Evolutionary conservation across 345 rosid species (phyloP).

Genomic region (Abelmoschus esculentus): DNA sequence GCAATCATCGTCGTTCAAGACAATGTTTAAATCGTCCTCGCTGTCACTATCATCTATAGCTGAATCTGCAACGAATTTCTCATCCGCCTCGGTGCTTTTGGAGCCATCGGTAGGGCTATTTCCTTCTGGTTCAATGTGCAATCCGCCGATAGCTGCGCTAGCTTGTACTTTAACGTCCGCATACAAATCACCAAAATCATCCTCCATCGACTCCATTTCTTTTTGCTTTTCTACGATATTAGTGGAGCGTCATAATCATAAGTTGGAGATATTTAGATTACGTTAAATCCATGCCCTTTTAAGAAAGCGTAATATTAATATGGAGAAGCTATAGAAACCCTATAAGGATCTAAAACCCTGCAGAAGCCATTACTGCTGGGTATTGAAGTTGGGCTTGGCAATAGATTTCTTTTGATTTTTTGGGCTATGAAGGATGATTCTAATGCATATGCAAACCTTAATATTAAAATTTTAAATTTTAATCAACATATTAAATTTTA

Average conservation of each 20-base stretch:
- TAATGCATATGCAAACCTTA: too few species aligned
- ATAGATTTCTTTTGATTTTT: neutral
- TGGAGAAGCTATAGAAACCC: neutral
- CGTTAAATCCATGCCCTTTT: neutral
- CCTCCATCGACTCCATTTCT: conserved; percentile 10
- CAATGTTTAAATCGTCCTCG: conserved; percentile 62
- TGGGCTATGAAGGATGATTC: too few species aligned
- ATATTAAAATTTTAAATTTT: too few species aligned
- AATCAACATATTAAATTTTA: too few species aligned
- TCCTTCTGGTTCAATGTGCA: conserved; percentile 18
- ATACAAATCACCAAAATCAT: conserved; percentile 62
- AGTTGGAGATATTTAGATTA: neutral
- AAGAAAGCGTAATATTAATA: neutral
- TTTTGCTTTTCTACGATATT: neutral
- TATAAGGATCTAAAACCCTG: neutral
- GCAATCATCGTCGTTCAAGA: conserved; percentile 53
- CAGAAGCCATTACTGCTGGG: neutral
- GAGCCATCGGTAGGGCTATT: neutral
- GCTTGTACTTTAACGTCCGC: conserved; percentile 38
- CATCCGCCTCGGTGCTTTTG: neutral
- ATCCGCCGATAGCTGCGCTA: conserved; percentile 18
- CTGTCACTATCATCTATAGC: conserved; percentile 36
- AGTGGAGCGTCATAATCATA: neutral
- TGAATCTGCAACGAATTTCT: conserved; percentile 7
- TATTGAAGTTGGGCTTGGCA: neutral